Evolutionary conservation across 805 yeast genomes (phyloP), one percentile per base, ranked within the genome.

Genomic region (Zygotorulaspora sp.): DNA sequence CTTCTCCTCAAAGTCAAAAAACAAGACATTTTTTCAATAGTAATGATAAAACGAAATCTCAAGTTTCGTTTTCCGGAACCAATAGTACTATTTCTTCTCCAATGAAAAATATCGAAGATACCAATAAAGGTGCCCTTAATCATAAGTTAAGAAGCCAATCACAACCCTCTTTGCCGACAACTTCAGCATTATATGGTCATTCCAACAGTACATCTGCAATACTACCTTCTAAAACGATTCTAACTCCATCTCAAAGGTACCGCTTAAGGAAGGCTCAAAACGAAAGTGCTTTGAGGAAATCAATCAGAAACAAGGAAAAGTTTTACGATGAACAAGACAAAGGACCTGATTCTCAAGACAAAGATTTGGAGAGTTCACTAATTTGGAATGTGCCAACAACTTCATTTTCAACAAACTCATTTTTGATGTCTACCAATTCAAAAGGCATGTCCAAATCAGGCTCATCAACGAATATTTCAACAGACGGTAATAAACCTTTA

Each of bases 311-410:
- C 35, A 61, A 61, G 31, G 72, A 68, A 38, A 55, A 62, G 41
- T 62, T 49, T 40, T 68, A 62, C 48, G 72, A 68, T 13, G 65
- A 65, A 17, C 57, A 53, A 19, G 61, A 53, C 30, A 47, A 43
- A 13, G 44, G 29, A 19, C 20, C 39, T 4, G 51, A 52, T 15
- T 33, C 50, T 6, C 45, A 49, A 16, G 57, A 55, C 14, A 36
- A 63, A 35, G 69, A 68, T 19, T 60, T 66, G 17, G 70, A 63
- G 27, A 69, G 67, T 39, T 59, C 68, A 0, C 36, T 66, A 11
- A 70, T 74, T 38, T 75, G 72, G 67, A 74, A 75, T 44, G 76
- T 75, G 8, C 80, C 80, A 6, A 66, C 66, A 54, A 72, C 80
- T 2, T 55, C 65, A 5, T 45, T 52, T 13, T 53, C 59, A 9